phyloP scores from a whole-genome alignment of 2,329 filamentous ascomycete species.

The Exophiala dermatitidis region DNA sequence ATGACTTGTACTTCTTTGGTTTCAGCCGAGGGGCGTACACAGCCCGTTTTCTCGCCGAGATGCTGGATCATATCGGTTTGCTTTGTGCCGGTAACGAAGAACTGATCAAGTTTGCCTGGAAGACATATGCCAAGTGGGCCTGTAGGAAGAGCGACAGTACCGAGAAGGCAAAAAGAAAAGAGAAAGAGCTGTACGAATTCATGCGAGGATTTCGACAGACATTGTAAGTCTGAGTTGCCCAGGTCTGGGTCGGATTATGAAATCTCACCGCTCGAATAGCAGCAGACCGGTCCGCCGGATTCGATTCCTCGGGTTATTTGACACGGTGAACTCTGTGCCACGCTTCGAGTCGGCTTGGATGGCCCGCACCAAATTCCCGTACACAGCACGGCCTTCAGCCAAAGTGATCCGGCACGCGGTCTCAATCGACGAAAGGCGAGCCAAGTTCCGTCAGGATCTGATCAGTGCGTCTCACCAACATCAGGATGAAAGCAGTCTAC shows the following conservation, averaged over 20 bases:
- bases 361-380: conserved; percentile 68
- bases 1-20: conserved; percentile 63
- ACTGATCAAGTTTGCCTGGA: conserved; percentile 78
- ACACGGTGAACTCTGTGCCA: conserved; percentile 74
- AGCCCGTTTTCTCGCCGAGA: conserved; percentile 69
- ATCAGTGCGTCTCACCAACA: conserved; percentile 39
- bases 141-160: conserved; percentile 32
- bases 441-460: conserved; percentile 53
- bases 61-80: conserved; percentile 75
- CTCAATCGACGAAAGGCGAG: conserved; percentile 51
- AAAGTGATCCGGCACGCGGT: conserved; percentile 52
- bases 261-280: conserved; percentile 2
- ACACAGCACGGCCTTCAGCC: conserved; percentile 48
- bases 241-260: background rate
- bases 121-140: conserved; percentile 69
- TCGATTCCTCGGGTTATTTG: conserved; percentile 70
- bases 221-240: conserved; percentile 45
- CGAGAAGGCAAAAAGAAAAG: conserved; percentile 40
- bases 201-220: conserved; percentile 77
- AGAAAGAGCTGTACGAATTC: conserved; percentile 61
- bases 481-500: conserved; percentile 1
- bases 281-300: conserved; percentile 64
- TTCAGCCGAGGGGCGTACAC: conserved; percentile 69
- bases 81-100: conserved; percentile 78
- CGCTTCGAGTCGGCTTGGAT: conserved; percentile 65